Evolutionary conservation across 129 eudicot genomes (phyloP).

Genomic region (Arctium lappa): DNA sequence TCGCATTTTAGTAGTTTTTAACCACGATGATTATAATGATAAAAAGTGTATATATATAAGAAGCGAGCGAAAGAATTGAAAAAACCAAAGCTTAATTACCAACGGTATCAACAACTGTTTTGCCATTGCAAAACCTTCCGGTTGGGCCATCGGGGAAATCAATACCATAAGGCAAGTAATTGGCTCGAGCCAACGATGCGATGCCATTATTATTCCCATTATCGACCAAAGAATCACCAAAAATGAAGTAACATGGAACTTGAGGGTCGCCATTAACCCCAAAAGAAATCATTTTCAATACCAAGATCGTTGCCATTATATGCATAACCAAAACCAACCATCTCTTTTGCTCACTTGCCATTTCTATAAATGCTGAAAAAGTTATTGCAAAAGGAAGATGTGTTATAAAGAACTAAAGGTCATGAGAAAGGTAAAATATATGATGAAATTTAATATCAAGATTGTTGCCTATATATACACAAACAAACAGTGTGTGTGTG

Average conservation of each 20-base stretch:
- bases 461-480: slow-evolving; percentile 29
- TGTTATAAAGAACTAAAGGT: slow-evolving; percentile 23
- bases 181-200: slow-evolving; percentile 72
- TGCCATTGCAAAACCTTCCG: slow-evolving; percentile 72
- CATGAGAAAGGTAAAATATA: slow-evolving; percentile 11
- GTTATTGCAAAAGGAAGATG: slow-evolving; percentile 8
- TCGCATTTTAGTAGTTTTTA: not conserved
- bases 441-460: slow-evolving; percentile 16
- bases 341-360: slow-evolving; percentile 31
- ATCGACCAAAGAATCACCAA: slow-evolving; percentile 85
- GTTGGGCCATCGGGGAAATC: slow-evolving; percentile 71
- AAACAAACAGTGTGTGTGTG: slow-evolving; percentile 8
- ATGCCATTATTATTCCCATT: slow-evolving; percentile 76
- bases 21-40: not conserved
- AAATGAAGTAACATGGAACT: slow-evolving; percentile 84
- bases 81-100: slow-evolving; percentile 33
- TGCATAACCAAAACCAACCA: slow-evolving; percentile 23
- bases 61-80: not conserved
- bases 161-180: slow-evolving; percentile 82
- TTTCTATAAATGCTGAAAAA: slow-evolving; percentile 19
- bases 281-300: slow-evolving; percentile 12
- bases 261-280: slow-evolving; percentile 50
- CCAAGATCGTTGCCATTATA: slow-evolving; percentile 16
- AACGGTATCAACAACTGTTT: slow-evolving; percentile 62
- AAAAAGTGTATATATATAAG: not conserved